Evolutionary conservation across 192 early-diverging fungal genomes (phyloP), one percentile per base, ranked within the genome.

Genomic region (Podila verticillata): DNA sequence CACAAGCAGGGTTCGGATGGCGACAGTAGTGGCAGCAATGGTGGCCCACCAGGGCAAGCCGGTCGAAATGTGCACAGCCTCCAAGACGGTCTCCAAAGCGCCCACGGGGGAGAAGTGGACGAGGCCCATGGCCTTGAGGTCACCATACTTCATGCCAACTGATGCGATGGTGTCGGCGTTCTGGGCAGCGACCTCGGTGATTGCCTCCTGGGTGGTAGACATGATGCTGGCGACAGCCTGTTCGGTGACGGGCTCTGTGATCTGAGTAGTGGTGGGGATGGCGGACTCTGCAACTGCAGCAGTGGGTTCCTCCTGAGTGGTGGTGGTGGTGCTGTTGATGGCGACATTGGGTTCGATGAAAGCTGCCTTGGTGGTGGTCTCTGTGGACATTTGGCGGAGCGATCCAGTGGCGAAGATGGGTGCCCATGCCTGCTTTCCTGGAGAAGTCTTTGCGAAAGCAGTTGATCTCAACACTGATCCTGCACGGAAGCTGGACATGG

Each of bases 1-100:
- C 36, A 96, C 79, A 29, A 96, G 59, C 5, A 87, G 82, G 0
- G 89, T 70, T 62, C 96, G 93, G 24, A 95, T 84, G 9, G 85
- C 60, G 31, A 97, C 36, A 0, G 94, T 95, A 2, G 90, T 75
- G 12, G 72, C 79, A 7, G 86, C 88, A 64, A 99, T 97, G n/a
- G 96, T 91, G 9, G 83, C 92, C 94, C 94, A 97, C 97, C 97
- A 99, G 6, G 96, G 95, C 64, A 98, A 77, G 7, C 96, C 96
- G 19, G 91, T 92, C 29, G 84, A 82, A 19, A 98, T 92, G 73
- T 96, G 91, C 47, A 94, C 71, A 24, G 85, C 88, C 82, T 99
- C 97, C 31, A 98, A 69, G 7, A 89, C 62, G 7, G 84, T 85
- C 81, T 98, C 90, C 20, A 92, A 70, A 24, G 85, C 59, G 39